Percentiles rank a stretch among this genome's conserved stretches.
phyloP scores from a whole-genome alignment of 1,139 yeast genomes.

The Zhuliangozyma parablackwelliae region DNA sequence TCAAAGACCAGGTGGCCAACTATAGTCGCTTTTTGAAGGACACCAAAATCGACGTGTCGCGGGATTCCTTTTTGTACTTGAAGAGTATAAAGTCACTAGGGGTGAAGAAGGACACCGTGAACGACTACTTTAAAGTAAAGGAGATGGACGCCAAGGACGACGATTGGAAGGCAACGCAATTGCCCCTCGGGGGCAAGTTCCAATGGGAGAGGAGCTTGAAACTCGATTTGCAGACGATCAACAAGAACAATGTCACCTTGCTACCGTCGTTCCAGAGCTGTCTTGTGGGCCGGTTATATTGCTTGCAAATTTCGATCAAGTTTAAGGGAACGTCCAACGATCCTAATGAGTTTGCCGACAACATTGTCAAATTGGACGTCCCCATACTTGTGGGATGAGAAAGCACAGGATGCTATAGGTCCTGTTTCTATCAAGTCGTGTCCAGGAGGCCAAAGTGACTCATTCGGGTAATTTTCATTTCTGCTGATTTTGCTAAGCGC shows the following conservation, averaged over 20 bases:
- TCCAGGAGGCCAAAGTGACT: no score
- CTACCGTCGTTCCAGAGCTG: slow-evolving; percentile 44
- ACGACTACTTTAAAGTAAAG: slow-evolving; percentile 31
- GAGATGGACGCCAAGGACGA: slow-evolving; percentile 18
- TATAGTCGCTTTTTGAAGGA: slow-evolving; percentile 34
- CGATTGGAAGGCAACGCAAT: slow-evolving; percentile 28
- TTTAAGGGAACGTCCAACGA: slow-evolving; percentile 38
- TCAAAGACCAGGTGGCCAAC: slow-evolving; percentile 32
- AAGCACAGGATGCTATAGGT: no score
- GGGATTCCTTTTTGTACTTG: slow-evolving; percentile 32
- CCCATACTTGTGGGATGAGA: slow-evolving; percentile 40
- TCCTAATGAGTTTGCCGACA: slow-evolving; percentile 31
- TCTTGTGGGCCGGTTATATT: slow-evolving; percentile 39
- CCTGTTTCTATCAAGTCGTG: no score
- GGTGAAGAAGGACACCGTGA: slow-evolving; percentile 39
- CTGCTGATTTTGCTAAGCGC: not conserved
- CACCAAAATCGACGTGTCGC: slow-evolving; percentile 29
- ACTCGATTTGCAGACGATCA: slow-evolving; percentile 28
- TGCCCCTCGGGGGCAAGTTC: slow-evolving; percentile 11
- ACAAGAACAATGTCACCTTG: slow-evolving; percentile 37
- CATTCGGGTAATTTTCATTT: not conserved
- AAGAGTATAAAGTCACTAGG: slow-evolving; percentile 38
- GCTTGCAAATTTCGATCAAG: slow-evolving; percentile 37
- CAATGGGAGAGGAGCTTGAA: slow-evolving; percentile 27
- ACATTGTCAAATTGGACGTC: slow-evolving; percentile 34